Conservation (phyloP, 129 eudicot genomes). For the Ambrosia artemisiifolia region DNA sequence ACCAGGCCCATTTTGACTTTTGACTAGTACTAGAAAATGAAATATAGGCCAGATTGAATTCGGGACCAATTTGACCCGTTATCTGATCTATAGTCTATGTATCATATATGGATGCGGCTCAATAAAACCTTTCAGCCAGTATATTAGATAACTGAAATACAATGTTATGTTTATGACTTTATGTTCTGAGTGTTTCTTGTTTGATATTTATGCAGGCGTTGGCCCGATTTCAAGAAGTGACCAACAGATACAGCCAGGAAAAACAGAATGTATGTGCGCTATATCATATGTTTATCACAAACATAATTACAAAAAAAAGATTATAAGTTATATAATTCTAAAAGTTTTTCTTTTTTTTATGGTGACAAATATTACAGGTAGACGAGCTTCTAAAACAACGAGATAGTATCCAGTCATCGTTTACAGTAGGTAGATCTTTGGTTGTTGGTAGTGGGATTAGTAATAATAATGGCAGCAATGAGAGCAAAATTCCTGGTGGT, state of each 20-base stretch:
- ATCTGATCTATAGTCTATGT: neutral
- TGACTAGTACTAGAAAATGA: neutral
- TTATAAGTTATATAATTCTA: neutral
- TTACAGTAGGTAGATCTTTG: conserved; percentile 55
- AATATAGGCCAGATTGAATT: too few relatives aligned
- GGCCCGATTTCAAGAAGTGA: conserved; percentile 90
- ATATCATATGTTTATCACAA: neutral
- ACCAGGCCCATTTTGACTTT: neutral
- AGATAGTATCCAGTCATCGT: conserved; percentile 74
- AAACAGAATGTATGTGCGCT: conserved; percentile 68
- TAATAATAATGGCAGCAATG: conserved; percentile 36
- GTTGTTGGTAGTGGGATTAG: conserved; percentile 33
- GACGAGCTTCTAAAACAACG: conserved; percentile 89
- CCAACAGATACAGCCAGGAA: conserved; percentile 87
- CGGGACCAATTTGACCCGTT: neutral
- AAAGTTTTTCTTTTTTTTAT: neutral
- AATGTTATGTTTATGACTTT: neutral
- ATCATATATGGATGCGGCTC: neutral
- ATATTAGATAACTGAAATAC: too few relatives aligned
- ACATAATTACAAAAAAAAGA: neutral
- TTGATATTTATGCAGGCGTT: conserved; percentile 57
- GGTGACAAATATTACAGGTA: conserved; percentile 41
- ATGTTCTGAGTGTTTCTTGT: conserved; percentile 1
- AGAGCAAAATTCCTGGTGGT: conserved; percentile 41
- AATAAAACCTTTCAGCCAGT: too few relatives aligned